Evolutionary conservation across 805 yeast genomes (phyloP), one percentile per base, ranked within the genome.

Genomic region (Hanseniaspora jakobsenii): DNA sequence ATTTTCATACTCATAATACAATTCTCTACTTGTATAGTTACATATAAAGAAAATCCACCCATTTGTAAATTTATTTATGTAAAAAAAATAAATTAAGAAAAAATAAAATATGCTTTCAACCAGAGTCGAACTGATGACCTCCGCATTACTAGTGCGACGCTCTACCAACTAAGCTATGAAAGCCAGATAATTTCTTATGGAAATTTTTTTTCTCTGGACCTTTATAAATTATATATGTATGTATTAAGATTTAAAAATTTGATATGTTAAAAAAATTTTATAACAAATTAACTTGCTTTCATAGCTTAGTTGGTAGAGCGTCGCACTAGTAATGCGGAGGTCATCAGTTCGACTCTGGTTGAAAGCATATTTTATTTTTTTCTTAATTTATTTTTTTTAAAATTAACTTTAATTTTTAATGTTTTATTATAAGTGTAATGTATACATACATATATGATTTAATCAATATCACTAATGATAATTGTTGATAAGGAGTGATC

Each of bases 281-380:
- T 10, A 28, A 27, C 18, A 36, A 36, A 27, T 17, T 38, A 23
- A 16, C 16, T 3, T 30, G 45, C 45, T 41, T 41, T 41, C 45
- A 28, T 41, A 41, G 45, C 45, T 41, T 34, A 41, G 45, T 41
- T 41, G 45, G 45, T 41, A 41, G 45, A 41, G 45, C 45, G 45
- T 41, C 45, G 45, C 45, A 41, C 45, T 41, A 41, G 45, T 41
- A 41, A 41, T 41, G 45, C 45, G 45, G 45, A 41, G 45, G 45
- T 41, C 45, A 41, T 41, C 45, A 41, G 45, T 41, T 41, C 45
- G 32, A 41, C 45, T 41, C 45, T 41, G 45, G 45, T 41, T 28
- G 45, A 41, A 41, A 41, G 45, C 45, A 41, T 32, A 2, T 26
- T 27, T 22, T 6, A 1, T 17, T 31, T 32, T 13, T 26, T 30